Conservation (phyloP, 1,284 basidiomycete genomes). For the Pisolithus thermaeus region DNA sequence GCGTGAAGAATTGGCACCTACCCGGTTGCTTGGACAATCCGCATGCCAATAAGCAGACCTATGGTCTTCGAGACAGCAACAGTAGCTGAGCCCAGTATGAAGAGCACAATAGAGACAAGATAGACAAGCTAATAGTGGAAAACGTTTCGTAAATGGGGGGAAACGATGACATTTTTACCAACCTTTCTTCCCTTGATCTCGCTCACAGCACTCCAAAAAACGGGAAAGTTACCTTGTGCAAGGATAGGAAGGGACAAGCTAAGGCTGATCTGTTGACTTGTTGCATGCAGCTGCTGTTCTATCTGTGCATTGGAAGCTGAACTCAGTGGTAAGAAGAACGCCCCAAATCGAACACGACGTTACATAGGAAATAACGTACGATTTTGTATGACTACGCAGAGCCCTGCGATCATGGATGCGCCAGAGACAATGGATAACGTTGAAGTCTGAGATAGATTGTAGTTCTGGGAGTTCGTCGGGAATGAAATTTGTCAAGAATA, state of each 20-base stretch:
- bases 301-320: constrained; percentile 32
- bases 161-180: neutral
- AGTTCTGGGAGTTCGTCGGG: too few species aligned
- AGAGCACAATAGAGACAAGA: constrained; percentile 54
- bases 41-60: constrained; percentile 66
- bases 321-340: neutral
- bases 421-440: constrained; percentile 53
- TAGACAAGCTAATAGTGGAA: constrained; percentile 53
- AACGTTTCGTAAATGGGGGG: neutral
- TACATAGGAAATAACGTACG: constrained; percentile 36
- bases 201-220: constrained; percentile 69
- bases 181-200: constrained; percentile 81
- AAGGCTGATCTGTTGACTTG: constrained; percentile 64
- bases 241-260: constrained; percentile 77
- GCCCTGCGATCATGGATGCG: constrained; percentile 66
- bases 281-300: constrained; percentile 59
- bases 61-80: constrained; percentile 63
- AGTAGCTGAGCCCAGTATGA: constrained; percentile 56
- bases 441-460: constrained; percentile 34
- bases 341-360: neutral
- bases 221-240: constrained; percentile 61
- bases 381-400: constrained; percentile 65
- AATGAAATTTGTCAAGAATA: neutral
- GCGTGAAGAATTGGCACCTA: constrained; percentile 22
- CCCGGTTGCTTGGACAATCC: constrained; percentile 63